phyloP scores from a whole-genome alignment of 495 filamentous ascomycete species.

The Penicillium egyptiacum region DNA sequence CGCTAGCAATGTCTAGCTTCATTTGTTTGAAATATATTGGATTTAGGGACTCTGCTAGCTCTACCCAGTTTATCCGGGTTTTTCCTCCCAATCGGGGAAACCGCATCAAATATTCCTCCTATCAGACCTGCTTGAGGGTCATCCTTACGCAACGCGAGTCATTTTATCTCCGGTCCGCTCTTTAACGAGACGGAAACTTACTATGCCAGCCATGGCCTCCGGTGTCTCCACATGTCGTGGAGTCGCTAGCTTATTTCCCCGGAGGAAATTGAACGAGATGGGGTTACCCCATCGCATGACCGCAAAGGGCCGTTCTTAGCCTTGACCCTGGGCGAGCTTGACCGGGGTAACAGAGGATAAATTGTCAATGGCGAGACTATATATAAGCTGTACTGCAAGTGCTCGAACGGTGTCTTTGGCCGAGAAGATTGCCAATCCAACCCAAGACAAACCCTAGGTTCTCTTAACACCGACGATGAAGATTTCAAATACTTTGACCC shows the following conservation, averaged over 20 bases:
- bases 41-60: not conserved
- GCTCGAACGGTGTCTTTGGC: not conserved
- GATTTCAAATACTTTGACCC: slow-evolving; percentile 29
- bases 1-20: not conserved
- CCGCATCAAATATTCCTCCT: slow-evolving; percentile 35
- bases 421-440: not conserved
- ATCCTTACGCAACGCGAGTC: slow-evolving; percentile 6
- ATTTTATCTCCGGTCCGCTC: slow-evolving; percentile 16
- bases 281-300: slow-evolving; percentile 19
- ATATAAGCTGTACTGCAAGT: not conserved
- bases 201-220: slow-evolving; percentile 2
- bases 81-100: slow-evolving; percentile 42
- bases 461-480: slow-evolving; percentile 27
- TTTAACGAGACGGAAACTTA: slow-evolving; percentile 5
- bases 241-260: slow-evolving; percentile 21
- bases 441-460: not conserved
- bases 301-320: slow-evolving; percentile 8
- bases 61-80: slow-evolving; percentile 20
- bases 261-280: slow-evolving; percentile 15
- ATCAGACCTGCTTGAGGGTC: slow-evolving; percentile 22
- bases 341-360: not conserved
- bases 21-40: not conserved
- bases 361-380: not conserved
- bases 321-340: slow-evolving; percentile 6
- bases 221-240: slow-evolving; percentile 19